Evolutionary conservation across 2,329 filamentous ascomycete genomes (phyloP).

Genomic region (Dothidotthia symphoricarpi): DNA sequence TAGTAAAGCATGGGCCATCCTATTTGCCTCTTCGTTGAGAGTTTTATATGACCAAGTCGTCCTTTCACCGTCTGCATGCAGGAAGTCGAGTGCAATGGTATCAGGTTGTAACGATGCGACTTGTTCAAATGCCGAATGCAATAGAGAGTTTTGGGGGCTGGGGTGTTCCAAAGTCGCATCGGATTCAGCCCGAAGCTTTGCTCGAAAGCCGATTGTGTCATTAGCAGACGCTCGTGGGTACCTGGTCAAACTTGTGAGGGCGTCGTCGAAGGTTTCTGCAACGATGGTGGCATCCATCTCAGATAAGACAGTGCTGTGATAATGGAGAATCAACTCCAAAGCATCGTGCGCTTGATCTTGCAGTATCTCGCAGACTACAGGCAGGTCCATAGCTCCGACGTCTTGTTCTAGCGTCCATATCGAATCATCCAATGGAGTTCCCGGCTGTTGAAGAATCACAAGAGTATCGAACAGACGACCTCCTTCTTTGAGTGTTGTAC

Average conservation of each 20-base stretch:
- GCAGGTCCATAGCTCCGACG: conserved; percentile 66
- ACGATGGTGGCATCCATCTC: conserved; percentile 29
- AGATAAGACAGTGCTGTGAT: conserved; percentile 34
- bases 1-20: conserved; percentile 34
- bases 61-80: conserved; percentile 28
- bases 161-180: conserved; percentile 21
- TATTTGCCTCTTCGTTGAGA: conserved; percentile 35
- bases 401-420: conserved; percentile 55
- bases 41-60: conserved; percentile 36
- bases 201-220: conserved; percentile 25
- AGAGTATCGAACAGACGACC: conserved; percentile 73
- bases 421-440: conserved; percentile 44
- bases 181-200: conserved; percentile 21
- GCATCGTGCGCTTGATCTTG: conserved; percentile 55
- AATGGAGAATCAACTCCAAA: conserved; percentile 63
- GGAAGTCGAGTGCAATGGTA: conserved; percentile 41
- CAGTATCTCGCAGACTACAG: conserved; percentile 72
- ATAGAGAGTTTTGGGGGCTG: conserved; percentile 11
- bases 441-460: conserved; percentile 70
- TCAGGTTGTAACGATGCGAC: conserved; percentile 33
- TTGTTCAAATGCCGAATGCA: conserved; percentile 43
- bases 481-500: conserved; percentile 46
- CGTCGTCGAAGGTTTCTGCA: conserved; percentile 29
- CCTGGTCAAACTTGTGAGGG: conserved; percentile 24
- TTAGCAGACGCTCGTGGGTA: conserved; percentile 19